Evolutionary conservation across 2,329 filamentous ascomycete genomes (phyloP).

Genomic region (Colletotrichum simmondsii): DNA sequence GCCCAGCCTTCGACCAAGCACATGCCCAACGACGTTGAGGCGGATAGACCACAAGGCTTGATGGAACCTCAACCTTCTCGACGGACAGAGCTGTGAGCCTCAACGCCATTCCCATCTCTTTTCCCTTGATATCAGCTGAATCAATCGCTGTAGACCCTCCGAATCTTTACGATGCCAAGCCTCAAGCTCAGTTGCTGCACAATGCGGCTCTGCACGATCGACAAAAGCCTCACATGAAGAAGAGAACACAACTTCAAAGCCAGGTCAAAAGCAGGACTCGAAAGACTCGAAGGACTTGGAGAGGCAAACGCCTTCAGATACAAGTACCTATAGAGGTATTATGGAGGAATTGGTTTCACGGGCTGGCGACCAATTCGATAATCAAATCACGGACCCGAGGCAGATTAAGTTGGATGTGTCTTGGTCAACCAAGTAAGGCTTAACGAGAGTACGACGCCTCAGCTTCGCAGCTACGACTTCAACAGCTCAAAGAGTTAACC

Average conservation of each 20-base stretch:
- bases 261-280: background rate
- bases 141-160: background rate
- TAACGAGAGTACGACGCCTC: background rate
- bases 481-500: too few relatives aligned
- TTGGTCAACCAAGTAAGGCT: background rate
- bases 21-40: too few relatives aligned
- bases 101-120: background rate
- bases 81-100: background rate
- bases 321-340: too few relatives aligned
- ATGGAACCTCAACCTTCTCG: background rate
- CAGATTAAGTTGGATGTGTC: background rate
- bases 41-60: background rate
- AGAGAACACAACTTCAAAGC: rapidly evolving
- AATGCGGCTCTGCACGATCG: background rate
- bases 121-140: background rate
- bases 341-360: background rate
- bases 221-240: background rate
- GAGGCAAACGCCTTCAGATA: too few relatives aligned
- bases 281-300: background rate
- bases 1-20: too few relatives aligned
- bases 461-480: too few relatives aligned
- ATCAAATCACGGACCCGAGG: background rate
- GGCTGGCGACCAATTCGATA: background rate
- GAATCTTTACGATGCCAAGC: background rate
- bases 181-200: background rate